These are phyloP conservation scores for Patellifolia procumbens DNA, from an alignment of 179 eudicot genomes.

Conservation along the genomic window DNA sequence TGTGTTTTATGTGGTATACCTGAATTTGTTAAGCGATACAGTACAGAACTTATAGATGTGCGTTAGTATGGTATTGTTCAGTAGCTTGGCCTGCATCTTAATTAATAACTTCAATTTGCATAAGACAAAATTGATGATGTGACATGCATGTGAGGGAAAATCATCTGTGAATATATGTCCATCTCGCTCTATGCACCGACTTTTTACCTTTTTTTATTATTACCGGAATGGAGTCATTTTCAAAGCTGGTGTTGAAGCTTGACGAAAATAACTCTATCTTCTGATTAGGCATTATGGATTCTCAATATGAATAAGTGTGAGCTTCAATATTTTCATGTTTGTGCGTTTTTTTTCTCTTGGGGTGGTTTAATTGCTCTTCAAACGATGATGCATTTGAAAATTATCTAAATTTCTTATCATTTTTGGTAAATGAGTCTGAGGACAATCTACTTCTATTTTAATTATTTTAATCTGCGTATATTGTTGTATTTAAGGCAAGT, in stretches of 20 bases:
- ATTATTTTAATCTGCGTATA: background rate
- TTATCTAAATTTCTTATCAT: no score
- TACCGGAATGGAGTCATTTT: background rate
- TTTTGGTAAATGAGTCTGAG: background rate
- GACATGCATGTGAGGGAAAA: background rate
- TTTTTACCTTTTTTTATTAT: background rate
- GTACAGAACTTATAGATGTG: background rate
- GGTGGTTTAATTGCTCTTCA: no score
- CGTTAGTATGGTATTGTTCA: background rate
- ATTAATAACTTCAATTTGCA: no score
- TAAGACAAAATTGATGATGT: background rate
- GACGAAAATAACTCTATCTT: background rate
- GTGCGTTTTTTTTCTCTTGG: background rate
- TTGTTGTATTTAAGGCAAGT: background rate
- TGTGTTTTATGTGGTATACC: background rate
- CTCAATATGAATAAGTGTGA: background rate
- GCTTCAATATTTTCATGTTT: background rate
- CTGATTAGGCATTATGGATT: background rate
- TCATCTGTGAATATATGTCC: background rate
- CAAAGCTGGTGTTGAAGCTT: background rate
- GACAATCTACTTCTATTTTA: background rate
- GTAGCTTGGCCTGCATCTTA: background rate
- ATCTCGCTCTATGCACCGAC: background rate
- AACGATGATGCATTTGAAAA: no score
- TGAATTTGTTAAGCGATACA: background rate